Evolutionary conservation across 2,329 filamentous ascomycete genomes (phyloP).

Genomic region (Botryotinia convoluta): DNA sequence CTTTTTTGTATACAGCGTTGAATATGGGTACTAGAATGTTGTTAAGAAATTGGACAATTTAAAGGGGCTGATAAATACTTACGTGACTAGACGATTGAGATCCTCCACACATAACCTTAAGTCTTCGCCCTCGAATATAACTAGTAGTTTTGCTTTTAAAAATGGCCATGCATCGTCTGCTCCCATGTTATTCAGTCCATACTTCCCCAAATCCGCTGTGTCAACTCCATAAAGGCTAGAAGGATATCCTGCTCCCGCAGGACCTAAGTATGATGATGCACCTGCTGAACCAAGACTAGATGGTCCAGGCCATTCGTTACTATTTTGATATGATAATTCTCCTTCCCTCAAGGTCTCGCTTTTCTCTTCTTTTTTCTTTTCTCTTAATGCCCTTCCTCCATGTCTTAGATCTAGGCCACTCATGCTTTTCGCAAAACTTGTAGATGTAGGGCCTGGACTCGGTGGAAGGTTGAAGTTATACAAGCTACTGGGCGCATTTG

Average conservation of each 20-base stretch:
- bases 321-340: constrained; percentile 37
- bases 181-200: constrained; percentile 68
- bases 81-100: constrained; percentile 73
- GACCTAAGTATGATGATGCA: constrained; percentile 41
- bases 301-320: constrained; percentile 50
- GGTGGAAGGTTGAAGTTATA: constrained; percentile 76
- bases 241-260: constrained; percentile 28
- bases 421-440: constrained; percentile 75
- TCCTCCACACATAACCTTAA: constrained; percentile 78
- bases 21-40: constrained; percentile 58
- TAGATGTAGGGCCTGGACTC: constrained; percentile 63
- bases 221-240: constrained; percentile 49
- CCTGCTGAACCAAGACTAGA: constrained; percentile 49
- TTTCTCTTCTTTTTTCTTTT: constrained; percentile 77
- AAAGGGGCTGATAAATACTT: constrained; percentile 25
- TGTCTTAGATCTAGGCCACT: constrained; percentile 77
- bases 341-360: constrained; percentile 37
- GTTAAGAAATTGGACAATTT: neutral
- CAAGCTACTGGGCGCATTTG: constrained; percentile 69
- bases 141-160: constrained; percentile 70
- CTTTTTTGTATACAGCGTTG: constrained; percentile 74
- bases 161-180: constrained; percentile 80
- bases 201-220: constrained; percentile 54
- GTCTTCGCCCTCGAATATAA: constrained; percentile 80
- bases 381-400: constrained; percentile 70